Evolutionary conservation across 2,329 filamentous ascomycete species (phyloP), one percentile per base, ranked within the genome.

Genomic region (Ceratocystiopsis minuta): DNA sequence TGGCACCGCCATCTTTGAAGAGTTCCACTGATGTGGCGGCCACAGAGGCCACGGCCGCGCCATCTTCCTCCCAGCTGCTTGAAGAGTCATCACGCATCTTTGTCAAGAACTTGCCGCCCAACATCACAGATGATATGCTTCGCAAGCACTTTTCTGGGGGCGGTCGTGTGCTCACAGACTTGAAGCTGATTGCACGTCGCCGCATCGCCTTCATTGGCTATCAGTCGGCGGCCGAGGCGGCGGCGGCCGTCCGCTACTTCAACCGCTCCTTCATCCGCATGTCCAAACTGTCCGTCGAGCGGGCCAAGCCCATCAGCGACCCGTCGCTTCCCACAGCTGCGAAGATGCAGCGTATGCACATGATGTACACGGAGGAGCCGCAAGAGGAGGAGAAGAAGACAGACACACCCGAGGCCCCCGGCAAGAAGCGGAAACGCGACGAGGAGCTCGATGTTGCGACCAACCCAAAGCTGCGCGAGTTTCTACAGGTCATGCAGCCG

Each of bases 141-240:
- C 78, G 76, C 56, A 86, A 83, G 56, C 87, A 96, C 63, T 98
- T 98, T 60, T 74, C 80, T 46, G 70, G 64, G 35, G 64, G 74
- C 52, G 79, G 78, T 47, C 74, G 74, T 48, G 67, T 80, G 48
- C 75, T 95, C 55, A 96, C 88, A 41, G 90, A 98, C 63, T 75
- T 86, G 53, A 93, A 93, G 69, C 73, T 95, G 56, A 83, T 96
- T 55, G 75, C 84, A 6, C 78, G 86, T 54, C 76, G 90, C 53
- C 75, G 87, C 51, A 95, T 98, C 60, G 90, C 87, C 52, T 98
- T 94, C 68, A 76, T 98, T 46, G 90, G 90, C 48, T 96, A 88
- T 68, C 87, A 83, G 62, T 82, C 74, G 40, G 66, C 80, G 14
- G 75, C 88, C 47, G 80, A 84, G 56, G 90, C 90, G 43, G 67